Evolutionary conservation across 768 basidiomycete species (phyloP).

Genomic region (Psilocybe azurescens): DNA sequence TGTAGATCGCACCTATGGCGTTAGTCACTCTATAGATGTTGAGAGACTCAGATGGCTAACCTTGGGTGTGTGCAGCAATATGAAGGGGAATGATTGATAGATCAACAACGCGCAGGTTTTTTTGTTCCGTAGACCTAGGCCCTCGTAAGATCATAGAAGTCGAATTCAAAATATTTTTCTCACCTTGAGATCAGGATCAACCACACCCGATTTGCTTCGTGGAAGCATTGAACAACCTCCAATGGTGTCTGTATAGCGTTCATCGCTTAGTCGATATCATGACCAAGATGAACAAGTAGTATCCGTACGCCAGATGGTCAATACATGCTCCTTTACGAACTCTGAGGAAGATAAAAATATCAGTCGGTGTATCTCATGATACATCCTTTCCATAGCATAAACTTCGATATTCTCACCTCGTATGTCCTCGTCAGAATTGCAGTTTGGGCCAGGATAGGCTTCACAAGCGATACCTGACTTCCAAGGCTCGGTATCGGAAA

Average conservation of each 20-base stretch:
- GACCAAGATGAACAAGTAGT: not conserved
- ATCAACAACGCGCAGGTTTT: slow-evolving; percentile 15
- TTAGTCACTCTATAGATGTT: not conserved
- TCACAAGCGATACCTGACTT: not conserved
- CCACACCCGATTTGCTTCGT: slow-evolving; percentile 4
- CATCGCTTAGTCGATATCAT: not conserved
- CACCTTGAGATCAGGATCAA: slow-evolving; percentile 8
- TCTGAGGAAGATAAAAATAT: not conserved
- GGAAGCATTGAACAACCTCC: slow-evolving; percentile 15
- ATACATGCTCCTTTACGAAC: not conserved
- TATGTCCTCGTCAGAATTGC: not conserved
- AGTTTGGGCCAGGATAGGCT: not conserved
- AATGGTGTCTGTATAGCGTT: not conserved
- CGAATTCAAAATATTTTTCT: not conserved
- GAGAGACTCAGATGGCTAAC: not conserved
- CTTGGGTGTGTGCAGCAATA: slow-evolving; percentile 10
- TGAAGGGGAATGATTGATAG: slow-evolving; percentile 16
- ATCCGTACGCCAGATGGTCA: not conserved
- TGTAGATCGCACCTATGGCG: not conserved
- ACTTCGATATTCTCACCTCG: not conserved
- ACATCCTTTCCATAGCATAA: too few relatives aligned
- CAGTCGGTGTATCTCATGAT: not conserved
- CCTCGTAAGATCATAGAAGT: not conserved
- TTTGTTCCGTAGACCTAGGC: slow-evolving; percentile 11
- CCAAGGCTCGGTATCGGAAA: not conserved